phyloP scores from a whole-genome alignment of 1,139 yeast genomes.

The Fermentozyma sake region DNA sequence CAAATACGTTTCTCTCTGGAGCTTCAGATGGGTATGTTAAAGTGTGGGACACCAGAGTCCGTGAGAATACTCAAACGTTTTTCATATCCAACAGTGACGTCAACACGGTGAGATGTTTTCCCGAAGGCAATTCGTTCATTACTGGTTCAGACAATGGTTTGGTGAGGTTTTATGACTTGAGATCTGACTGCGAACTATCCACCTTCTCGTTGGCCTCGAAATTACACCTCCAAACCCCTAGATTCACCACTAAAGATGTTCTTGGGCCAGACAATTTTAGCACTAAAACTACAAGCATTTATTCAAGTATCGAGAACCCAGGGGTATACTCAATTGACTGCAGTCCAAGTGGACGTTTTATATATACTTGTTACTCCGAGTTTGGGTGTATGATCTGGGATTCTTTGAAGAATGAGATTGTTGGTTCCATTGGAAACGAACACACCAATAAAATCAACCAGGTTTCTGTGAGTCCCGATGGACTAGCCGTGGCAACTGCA shows the following conservation, averaged over 20 bases:
- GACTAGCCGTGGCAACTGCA: slow-evolving; percentile 65
- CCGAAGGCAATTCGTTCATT: slow-evolving; percentile 64
- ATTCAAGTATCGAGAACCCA: slow-evolving; percentile 43
- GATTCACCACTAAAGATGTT: not conserved
- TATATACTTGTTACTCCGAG: slow-evolving; percentile 75
- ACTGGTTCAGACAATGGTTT: slow-evolving; percentile 80
- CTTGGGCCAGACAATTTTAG: not conserved
- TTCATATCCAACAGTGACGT: slow-evolving; percentile 64
- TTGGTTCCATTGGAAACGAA: slow-evolving; percentile 53
- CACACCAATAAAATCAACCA: slow-evolving; percentile 61
- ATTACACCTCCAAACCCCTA: slow-evolving; percentile 3
- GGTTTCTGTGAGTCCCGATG: slow-evolving; percentile 69
- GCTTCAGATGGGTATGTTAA: slow-evolving; percentile 71
- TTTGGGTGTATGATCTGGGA: slow-evolving; percentile 80
- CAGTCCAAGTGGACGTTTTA: slow-evolving; percentile 69
- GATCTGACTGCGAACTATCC: slow-evolving; percentile 71
- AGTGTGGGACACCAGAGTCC: slow-evolving; percentile 65
- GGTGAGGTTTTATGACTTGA: slow-evolving; percentile 66
- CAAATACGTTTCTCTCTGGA: slow-evolving; percentile 56
- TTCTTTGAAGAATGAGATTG: slow-evolving; percentile 56
- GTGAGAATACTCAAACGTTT: slow-evolving; percentile 55
- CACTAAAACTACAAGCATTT: slow-evolving; percentile 4
- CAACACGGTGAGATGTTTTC: slow-evolving; percentile 61
- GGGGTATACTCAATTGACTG: slow-evolving; percentile 72
- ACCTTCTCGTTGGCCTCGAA: slow-evolving; percentile 38